Evolutionary conservation across 1,284 basidiomycete genomes (phyloP).

Genomic region (Mycosarcoma mackinlayi): DNA sequence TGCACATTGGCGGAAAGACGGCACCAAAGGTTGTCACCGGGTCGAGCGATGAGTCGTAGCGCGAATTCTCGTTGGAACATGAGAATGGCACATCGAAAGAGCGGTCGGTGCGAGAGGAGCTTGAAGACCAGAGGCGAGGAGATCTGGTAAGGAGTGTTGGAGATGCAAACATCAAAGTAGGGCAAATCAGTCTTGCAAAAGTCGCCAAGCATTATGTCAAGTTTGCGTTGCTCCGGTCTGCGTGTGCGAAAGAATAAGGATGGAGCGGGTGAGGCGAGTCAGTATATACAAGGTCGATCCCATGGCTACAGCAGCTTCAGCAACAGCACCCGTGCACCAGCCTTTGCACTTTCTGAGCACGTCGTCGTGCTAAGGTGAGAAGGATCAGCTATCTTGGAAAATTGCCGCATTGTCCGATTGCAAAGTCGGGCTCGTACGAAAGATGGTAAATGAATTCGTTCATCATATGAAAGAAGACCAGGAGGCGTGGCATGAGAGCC

Average conservation of each 20-base stretch:
- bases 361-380: constrained; percentile 4
- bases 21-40: constrained; percentile 90
- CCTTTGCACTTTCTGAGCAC: background rate
- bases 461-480: constrained; percentile 31
- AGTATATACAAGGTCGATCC: constrained; percentile 1
- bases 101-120: constrained; percentile 91
- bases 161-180: constrained; percentile 99
- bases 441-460: constrained; percentile 54
- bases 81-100: constrained; percentile 92
- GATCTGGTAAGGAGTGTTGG: constrained; percentile 98
- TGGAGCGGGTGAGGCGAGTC: constrained; percentile 1
- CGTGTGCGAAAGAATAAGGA: background rate
- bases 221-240: constrained; percentile 92
- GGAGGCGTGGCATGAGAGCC: background rate
- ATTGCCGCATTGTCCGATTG: constrained; percentile 56
- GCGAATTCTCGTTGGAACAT: constrained; percentile 99
- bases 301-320: constrained; percentile 9
- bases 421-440: constrained; percentile 58
- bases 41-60: constrained; percentile 86
- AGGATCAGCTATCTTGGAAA: constrained; percentile 46
- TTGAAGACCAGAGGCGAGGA: constrained; percentile 98
- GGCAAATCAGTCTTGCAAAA: constrained; percentile 96
- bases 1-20: constrained; percentile 95
- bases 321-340: constrained; percentile 6
- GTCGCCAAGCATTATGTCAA: constrained; percentile 94